Conservation (phyloP, 805 yeast species). For the Candida railenensis region DNA sequence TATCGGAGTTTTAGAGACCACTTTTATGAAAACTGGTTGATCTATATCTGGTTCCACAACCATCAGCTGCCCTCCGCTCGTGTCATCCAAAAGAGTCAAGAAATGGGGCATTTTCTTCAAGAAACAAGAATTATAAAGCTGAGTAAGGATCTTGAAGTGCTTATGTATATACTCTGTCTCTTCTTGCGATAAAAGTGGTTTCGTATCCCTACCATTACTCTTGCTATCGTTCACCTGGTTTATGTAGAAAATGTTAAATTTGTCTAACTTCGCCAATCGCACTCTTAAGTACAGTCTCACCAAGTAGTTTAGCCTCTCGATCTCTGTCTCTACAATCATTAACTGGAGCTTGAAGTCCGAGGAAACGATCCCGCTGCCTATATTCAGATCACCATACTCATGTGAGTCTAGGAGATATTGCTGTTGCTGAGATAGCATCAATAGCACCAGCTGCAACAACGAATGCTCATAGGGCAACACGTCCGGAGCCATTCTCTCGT, state of each 20-base stretch:
- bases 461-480: constrained; percentile 69
- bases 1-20: constrained; percentile 29
- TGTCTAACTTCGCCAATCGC: constrained; percentile 73
- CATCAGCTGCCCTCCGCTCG: constrained; percentile 62
- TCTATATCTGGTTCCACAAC: constrained; percentile 74
- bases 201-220: constrained; percentile 4
- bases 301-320: constrained; percentile 81
- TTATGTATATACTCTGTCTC: constrained; percentile 67
- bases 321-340: constrained; percentile 85
- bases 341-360: constrained; percentile 71
- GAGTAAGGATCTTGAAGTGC: constrained; percentile 63
- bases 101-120: constrained; percentile 64
- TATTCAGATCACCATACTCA: constrained; percentile 63
- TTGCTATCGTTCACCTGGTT: constrained; percentile 22
- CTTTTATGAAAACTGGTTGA: constrained; percentile 73
- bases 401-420: constrained; percentile 76
- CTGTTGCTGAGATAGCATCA: constrained; percentile 64
- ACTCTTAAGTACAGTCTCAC: constrained; percentile 80
- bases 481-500: constrained; percentile 86
- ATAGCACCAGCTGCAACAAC: constrained; percentile 57
- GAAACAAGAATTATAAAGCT: constrained; percentile 67
- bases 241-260: constrained; percentile 59
- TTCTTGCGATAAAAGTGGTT: constrained; percentile 45
- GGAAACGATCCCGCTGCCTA: constrained; percentile 27
- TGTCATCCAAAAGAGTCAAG: constrained; percentile 75